These are phyloP conservation scores for Panicum hallii DNA, from an alignment of 202 grass and related monocot species.

Conservation along the genomic window DNA sequence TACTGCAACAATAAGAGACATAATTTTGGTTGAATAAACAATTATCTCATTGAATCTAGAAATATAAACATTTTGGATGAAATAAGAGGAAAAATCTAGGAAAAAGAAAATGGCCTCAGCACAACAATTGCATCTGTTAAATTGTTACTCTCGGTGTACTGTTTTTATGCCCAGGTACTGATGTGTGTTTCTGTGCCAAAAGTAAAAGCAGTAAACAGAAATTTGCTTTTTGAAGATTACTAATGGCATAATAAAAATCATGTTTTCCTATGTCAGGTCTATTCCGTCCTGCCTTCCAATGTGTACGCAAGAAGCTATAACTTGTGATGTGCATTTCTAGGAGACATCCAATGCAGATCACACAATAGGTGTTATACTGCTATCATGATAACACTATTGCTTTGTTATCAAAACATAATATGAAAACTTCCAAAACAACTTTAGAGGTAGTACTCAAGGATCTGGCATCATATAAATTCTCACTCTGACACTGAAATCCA, in stretches of 20 bases:
- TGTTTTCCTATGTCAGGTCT: slow-evolving; percentile 38
- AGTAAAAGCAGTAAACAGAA: slow-evolving; percentile 10
- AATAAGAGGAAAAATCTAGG: background rate
- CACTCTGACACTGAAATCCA: background rate
- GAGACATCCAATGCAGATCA: background rate
- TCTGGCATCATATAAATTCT: background rate
- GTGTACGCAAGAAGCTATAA: slow-evolving; percentile 19
- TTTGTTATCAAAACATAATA: slow-evolving; percentile 26
- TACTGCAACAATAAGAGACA: slow-evolving; percentile 16
- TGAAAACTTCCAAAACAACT: background rate
- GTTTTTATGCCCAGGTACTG: background rate
- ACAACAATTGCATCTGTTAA: background rate
- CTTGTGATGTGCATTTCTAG: background rate
- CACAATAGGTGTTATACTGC: slow-evolving; percentile 1
- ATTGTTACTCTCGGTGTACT: slow-evolving; percentile 1
- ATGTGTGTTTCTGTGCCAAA: slow-evolving; percentile 26
- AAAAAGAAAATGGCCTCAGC: background rate
- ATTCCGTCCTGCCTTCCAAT: slow-evolving; percentile 25
- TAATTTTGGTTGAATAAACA: background rate
- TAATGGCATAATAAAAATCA: background rate
- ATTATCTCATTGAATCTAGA: slow-evolving; percentile 19
- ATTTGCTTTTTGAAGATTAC: background rate
- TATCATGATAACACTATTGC: background rate
- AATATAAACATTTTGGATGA: background rate
- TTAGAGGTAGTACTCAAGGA: background rate